These are phyloP conservation scores for Cystofilobasidium macerans DNA, from an alignment of 768 basidiomycete genomes.

Conservation along the genomic window DNA sequence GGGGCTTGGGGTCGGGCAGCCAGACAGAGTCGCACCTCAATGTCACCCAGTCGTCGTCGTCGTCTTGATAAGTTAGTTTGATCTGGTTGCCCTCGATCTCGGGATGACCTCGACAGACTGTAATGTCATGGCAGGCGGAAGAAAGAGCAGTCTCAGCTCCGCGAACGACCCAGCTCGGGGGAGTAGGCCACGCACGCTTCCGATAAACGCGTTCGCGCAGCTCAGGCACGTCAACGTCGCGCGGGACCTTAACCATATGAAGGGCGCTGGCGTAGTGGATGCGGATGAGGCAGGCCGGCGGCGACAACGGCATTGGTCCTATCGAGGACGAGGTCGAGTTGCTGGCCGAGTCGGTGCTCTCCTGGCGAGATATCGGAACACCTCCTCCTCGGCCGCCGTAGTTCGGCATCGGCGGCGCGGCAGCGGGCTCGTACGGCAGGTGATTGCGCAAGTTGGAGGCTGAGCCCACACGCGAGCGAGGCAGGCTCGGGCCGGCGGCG, in stretches of 20 bases:
- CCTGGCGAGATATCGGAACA: conserved; percentile 17
- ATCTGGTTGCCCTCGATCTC: conserved; percentile 5
- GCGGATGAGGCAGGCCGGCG: conserved; percentile 11
- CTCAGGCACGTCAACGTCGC: neutral
- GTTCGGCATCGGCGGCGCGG: neutral
- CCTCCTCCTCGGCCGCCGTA: neutral
- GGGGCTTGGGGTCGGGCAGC: neutral
- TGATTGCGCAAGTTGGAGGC: conserved; percentile 16
- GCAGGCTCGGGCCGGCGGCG: neutral
- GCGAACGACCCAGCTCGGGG: neutral
- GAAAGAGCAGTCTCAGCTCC: neutral
- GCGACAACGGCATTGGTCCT: neutral
- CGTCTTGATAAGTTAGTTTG: conserved; percentile 22
- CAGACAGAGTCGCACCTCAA: conserved; percentile 4
- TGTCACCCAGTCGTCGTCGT: conserved; percentile 21
- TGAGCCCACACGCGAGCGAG: conserved; percentile 11
- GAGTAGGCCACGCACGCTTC: conserved; percentile 14
- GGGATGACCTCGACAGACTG: conserved; percentile 19
- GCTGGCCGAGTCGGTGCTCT: conserved; percentile 19
- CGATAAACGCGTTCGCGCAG: conserved; percentile 9
- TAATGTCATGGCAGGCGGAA: neutral
- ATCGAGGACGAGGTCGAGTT: neutral
- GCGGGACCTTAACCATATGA: conserved; percentile 11
- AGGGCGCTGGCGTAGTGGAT: conserved; percentile 24
- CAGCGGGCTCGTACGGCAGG: conserved; percentile 13